Evolutionary conservation across 164 flowering plant species (phyloP).

Genomic region (Platanus orientalis): DNA sequence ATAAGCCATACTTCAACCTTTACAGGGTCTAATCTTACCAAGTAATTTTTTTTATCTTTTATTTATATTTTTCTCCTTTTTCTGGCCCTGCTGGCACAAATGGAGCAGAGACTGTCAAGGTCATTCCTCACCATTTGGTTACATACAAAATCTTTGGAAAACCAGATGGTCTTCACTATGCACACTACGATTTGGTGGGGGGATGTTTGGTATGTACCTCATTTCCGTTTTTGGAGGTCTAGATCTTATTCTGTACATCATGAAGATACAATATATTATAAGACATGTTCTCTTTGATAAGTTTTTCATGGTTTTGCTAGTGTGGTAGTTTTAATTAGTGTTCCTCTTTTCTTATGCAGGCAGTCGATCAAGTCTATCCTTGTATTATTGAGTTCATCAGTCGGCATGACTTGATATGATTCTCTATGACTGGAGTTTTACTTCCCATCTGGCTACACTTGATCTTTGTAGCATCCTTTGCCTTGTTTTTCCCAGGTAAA

Average conservation of each 20-base stretch:
- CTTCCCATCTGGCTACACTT: background rate
- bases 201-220: constrained; percentile 60
- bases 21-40: no score
- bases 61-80: no score
- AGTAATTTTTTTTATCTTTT: no score
- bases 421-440: background rate
- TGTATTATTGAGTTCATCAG: constrained; percentile 63
- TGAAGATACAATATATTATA: no score
- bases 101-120: constrained; percentile 73
- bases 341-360: constrained; percentile 37
- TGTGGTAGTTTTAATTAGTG: background rate
- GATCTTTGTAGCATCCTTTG: background rate
- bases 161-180: constrained; percentile 79
- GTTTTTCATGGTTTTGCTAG: background rate
- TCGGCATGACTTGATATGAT: constrained; percentile 32
- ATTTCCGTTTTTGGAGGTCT: background rate
- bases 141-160: constrained; percentile 79
- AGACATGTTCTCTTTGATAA: background rate
- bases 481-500: background rate
- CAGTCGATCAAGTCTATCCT: constrained; percentile 73
- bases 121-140: constrained; percentile 64
- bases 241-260: background rate
- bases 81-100: background rate
- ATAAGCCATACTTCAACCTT: background rate
- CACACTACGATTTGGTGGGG: constrained; percentile 96